Percentiles rank a stretch among this genome's conserved stretches.
Evolutionary conservation across 179 eudicot genomes (phyloP).

Genomic region (Patellifolia procumbens): DNA sequence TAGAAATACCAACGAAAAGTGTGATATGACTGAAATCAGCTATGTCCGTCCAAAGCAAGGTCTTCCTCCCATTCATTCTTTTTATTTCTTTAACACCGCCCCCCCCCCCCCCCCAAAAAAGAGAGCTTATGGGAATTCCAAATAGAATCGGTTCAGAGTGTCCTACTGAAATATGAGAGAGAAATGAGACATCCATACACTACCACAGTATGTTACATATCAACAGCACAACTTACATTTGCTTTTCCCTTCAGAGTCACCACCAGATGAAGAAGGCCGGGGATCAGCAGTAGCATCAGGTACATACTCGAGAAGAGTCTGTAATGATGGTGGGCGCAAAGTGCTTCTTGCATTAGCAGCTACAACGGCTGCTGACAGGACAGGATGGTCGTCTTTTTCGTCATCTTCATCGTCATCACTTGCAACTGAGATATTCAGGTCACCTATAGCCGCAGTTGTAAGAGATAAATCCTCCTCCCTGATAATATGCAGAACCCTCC

Average conservation of each 20-base stretch:
- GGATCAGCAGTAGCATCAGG: conserved; percentile 74
- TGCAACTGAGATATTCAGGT: conserved; percentile 58
- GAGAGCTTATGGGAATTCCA: not conserved
- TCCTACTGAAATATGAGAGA: not conserved
- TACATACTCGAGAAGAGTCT: conserved; percentile 90
- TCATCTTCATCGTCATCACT: conserved; percentile 79
- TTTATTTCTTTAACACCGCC: too few species aligned
- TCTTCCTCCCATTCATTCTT: not conserved
- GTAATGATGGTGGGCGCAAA: conserved; percentile 93
- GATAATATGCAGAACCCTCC: conserved; percentile 91
- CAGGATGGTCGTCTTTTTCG: conserved; percentile 54
- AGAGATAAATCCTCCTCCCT: conserved; percentile 94
- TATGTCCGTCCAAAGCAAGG: not conserved
- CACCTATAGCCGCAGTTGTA: conserved; percentile 82
- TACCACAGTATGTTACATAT: conserved; percentile 8
- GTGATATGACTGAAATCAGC: not conserved
- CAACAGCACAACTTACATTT: conserved; percentile 55
- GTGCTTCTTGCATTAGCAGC: conserved; percentile 93
- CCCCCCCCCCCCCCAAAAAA: too few species aligned
- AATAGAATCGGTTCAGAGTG: not conserved
- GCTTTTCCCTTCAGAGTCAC: conserved; percentile 97
- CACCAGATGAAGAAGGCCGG: conserved; percentile 81
- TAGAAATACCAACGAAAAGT: too few species aligned
- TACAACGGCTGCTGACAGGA: conserved; percentile 74
- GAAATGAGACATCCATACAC: not conserved